Base-by-base conservation (phyloP, 2,329 filamentous ascomycete species). In the Xylaria sp. region DNA sequence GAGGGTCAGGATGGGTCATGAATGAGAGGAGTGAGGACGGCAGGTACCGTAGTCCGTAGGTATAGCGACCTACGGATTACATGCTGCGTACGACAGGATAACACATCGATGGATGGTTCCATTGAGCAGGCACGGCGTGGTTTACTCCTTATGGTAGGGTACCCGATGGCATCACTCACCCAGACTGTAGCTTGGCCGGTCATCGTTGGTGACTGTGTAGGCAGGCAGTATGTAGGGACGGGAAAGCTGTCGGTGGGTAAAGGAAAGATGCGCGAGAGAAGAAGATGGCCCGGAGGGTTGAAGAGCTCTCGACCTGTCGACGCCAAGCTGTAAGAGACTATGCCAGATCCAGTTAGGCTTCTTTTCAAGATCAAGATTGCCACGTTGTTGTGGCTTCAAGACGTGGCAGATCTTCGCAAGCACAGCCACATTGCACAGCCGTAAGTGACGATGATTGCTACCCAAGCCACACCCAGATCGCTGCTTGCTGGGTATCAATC, bases 331-430 rank as follows among this genome's bases (percentile, higher is more conserved):
- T 30, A 30, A 30, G 23, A 30, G 23, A 30, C 23, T 30, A 30
- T 30, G 23, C 23, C 23, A 30, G 23, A 30, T 30, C 23, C 23
- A 30, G 23, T 30, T 30, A 30, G 23, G 5, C 23, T 30, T 4
- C 23, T 30, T 30, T 30, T 5, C 23, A 30, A 30, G 23, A 30
- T 30, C 4, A 30, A 30, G 23, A 54, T n/a, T 47, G 53, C 57
- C 57, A 59, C 57, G 57, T 55, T 52, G 39, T 19, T 52, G 57
- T 59, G 57, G 57, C 57, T 59, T 46, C 11, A 30, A 46, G 46
- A 55, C 18, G 57, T 39, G 44, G 49, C 50, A 47, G 46, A 8
- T 39, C 34, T 44, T 16, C 39, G 39, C 23, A 6, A 44, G 37
- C 49, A 51, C 49, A 51, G 49, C 49, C 49, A 35, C 49, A 51